Evolutionary conservation across 2,329 filamentous ascomycete genomes (phyloP).

Genomic region (Aspergillus pseudoterreus): DNA sequence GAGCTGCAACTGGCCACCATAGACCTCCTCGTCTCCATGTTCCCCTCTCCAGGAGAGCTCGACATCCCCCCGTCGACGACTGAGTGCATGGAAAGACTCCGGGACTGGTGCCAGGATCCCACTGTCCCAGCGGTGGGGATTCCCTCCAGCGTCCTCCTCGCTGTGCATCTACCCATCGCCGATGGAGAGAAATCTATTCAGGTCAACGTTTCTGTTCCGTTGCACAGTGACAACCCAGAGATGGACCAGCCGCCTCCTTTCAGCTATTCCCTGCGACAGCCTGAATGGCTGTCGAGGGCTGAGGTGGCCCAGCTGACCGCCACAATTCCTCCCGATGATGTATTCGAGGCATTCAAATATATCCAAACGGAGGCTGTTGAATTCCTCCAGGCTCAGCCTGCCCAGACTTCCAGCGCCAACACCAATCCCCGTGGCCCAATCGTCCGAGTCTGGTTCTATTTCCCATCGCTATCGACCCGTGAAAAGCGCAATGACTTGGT

Average conservation of each 20-base stretch:
- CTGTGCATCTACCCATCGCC: conserved; percentile 22
- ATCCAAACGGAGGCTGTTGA: conserved; percentile 36
- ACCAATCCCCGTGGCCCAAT: conserved; percentile 22
- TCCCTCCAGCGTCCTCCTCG: conserved; percentile 20
- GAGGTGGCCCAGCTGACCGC: conserved; percentile 39
- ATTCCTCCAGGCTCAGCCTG: conserved; percentile 24
- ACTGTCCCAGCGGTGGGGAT: conserved; percentile 10
- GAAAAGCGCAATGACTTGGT: conserved; percentile 58
- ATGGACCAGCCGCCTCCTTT: conserved; percentile 21
- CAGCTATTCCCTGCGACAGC: conserved; percentile 43
- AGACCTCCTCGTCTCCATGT: conserved; percentile 54
- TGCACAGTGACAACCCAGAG: conserved; percentile 14
- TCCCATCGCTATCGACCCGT: conserved; percentile 58
- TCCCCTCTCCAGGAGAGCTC: conserved; percentile 38
- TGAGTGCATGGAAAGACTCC: conserved; percentile 23
- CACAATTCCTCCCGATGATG: conserved; percentile 42
- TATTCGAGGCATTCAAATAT: conserved; percentile 46
- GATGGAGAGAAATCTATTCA: conserved; percentile 22
- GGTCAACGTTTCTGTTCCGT: conserved; percentile 27
- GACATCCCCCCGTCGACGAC: conserved; percentile 38
- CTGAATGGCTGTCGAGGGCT: conserved; percentile 52
- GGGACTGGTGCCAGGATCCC: conserved; percentile 24
- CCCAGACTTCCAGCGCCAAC: background rate
- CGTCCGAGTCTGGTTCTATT: conserved; percentile 61
- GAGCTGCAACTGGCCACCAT: conserved; percentile 49